Conservation (phyloP, 2,329 filamentous ascomycete species). For the Sphaerulina vaccinii region DNA sequence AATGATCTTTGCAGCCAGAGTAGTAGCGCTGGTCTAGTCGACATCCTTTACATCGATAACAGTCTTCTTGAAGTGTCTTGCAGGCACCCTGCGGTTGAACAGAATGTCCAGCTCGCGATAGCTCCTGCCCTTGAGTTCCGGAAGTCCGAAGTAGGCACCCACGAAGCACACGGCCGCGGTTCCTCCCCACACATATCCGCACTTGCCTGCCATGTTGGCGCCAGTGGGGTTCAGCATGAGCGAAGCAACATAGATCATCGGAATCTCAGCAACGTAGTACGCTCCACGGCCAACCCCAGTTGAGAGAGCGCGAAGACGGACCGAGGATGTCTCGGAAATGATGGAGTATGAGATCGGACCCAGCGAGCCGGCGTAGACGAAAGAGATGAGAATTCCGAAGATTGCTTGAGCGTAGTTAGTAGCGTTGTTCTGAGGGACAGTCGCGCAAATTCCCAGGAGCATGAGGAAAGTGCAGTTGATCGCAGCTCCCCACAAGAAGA, state of each 20-base stretch:
- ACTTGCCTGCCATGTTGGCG: slow-evolving; percentile 48
- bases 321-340: slow-evolving; percentile 32
- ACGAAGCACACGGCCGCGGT: slow-evolving; percentile 57
- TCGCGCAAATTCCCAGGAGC: slow-evolving; percentile 28
- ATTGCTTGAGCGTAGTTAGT: slow-evolving; percentile 44
- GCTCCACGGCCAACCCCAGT: slow-evolving; percentile 30
- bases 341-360: slow-evolving; percentile 32
- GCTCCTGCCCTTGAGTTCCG: slow-evolving; percentile 58
- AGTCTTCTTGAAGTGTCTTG: slow-evolving; percentile 58
- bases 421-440: slow-evolving; percentile 16
- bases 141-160: slow-evolving; percentile 50
- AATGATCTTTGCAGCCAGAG: too few species aligned
- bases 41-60: slow-evolving; percentile 60
- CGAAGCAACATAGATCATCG: slow-evolving; percentile 25
- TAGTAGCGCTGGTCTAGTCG: too few species aligned
- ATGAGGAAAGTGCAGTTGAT: slow-evolving; percentile 38
- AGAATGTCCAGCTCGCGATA: slow-evolving; percentile 64
- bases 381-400: slow-evolving; percentile 52
- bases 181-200: slow-evolving; percentile 60
- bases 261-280: slow-evolving; percentile 31
- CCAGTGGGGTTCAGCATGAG: slow-evolving; percentile 31
- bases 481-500: slow-evolving; percentile 37
- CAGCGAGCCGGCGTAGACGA: slow-evolving; percentile 29
- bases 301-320: slow-evolving; percentile 29
- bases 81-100: slow-evolving; percentile 55